phyloP scores from a whole-genome alignment of 768 basidiomycete genomes.

The Fibroporia radiculosa region DNA sequence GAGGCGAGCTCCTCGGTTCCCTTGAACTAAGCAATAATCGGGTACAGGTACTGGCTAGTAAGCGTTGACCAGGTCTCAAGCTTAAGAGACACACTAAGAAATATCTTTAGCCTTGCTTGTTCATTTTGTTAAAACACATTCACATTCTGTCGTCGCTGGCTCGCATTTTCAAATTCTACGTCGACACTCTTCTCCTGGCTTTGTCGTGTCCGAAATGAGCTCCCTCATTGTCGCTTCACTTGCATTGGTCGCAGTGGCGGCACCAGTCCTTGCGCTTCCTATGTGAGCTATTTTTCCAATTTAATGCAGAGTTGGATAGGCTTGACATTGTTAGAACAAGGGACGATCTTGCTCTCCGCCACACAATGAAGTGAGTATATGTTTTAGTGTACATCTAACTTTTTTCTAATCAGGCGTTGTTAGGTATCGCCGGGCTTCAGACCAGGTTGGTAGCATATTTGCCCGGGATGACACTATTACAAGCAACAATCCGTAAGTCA shows the following conservation, averaged over 20 bases:
- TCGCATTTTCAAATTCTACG: not conserved
- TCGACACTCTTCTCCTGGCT: not conserved
- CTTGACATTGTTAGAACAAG: not conserved
- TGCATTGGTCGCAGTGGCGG: not conserved
- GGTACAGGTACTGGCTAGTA: slow-evolving; percentile 7
- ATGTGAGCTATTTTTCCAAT: too few relatives aligned
- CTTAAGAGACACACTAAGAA: not conserved
- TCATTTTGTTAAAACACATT: slow-evolving; percentile 1
- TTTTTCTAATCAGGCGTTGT: not conserved
- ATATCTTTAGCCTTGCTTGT: slow-evolving; percentile 3
- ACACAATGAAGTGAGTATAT: not conserved
- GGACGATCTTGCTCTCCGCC: not conserved
- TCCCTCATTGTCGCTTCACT: slow-evolving; percentile 1
- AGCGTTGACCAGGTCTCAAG: not conserved
- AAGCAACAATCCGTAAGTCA: too few relatives aligned
- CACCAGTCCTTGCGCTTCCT: not conserved
- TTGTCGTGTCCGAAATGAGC: not conserved
- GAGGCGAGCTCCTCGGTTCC: slow-evolving; percentile 5
- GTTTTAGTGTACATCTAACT: not conserved
- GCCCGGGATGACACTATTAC: not conserved
- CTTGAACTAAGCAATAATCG: not conserved
- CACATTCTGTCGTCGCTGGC: not conserved
- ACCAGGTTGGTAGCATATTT: not conserved
- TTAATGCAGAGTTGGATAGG: not conserved
- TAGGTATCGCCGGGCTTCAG: not conserved